Percentiles rank a stretch among this genome's conserved stretches.
phyloP scores from a whole-genome alignment of 2,329 filamentous ascomycete genomes.

The Fusarium sp. region DNA sequence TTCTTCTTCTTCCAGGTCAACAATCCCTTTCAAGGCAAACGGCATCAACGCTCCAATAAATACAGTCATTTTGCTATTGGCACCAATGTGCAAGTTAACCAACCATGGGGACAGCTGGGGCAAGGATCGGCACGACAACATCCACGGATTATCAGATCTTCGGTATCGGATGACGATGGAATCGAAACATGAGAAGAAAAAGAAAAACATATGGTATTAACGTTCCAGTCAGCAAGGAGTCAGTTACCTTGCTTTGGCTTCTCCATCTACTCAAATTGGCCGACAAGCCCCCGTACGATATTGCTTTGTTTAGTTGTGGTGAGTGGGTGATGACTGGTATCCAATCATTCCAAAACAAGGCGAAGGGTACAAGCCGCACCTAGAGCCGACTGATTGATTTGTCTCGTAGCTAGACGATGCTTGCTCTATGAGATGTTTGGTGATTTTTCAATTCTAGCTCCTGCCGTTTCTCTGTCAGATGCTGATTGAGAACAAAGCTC shows the following conservation, averaged over 20 bases:
- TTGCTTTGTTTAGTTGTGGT: slow-evolving; percentile 27
- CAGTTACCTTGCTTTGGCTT: background rate
- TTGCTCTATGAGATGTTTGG: background rate
- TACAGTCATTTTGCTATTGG: background rate
- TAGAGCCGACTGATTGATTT: background rate
- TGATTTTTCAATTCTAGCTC: background rate
- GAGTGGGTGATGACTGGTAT: slow-evolving; percentile 4
- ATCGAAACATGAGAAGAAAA: slow-evolving; percentile 3
- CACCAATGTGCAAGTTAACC: background rate
- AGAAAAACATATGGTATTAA: background rate
- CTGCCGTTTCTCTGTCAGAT: background rate
- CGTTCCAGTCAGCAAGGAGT: background rate
- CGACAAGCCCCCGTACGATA: slow-evolving; percentile 7
- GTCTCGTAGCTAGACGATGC: background rate
- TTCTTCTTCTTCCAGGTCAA: background rate
- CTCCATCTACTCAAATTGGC: background rate
- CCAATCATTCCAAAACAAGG: slow-evolving; percentile 33
- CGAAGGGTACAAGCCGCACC: slow-evolving; percentile 3
- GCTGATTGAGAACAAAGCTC: background rate
- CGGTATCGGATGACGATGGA: background rate
- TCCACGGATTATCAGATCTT: background rate
- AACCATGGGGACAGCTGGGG: background rate
- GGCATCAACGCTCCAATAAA: background rate
- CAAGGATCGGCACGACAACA: slow-evolving; percentile 22
- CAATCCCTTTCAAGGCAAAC: slow-evolving; percentile 4